phyloP scores from a whole-genome alignment of 2,329 filamentous ascomycete genomes.

The Arthrobotrys entomopaga region DNA sequence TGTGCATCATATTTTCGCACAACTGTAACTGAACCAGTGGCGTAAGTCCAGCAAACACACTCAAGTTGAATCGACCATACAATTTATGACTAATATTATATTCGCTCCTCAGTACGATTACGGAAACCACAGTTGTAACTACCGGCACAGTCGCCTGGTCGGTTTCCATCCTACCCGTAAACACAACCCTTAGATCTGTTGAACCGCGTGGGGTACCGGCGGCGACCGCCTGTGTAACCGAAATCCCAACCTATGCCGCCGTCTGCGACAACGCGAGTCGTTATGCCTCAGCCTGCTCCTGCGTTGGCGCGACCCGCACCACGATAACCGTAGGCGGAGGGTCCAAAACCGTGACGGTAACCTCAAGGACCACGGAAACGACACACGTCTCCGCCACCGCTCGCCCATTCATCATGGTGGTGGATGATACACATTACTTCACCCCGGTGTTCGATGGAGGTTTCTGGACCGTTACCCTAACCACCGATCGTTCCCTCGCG shows the following conservation, averaged over 20 bases:
- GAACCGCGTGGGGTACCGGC: neutral
- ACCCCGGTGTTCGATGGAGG: neutral
- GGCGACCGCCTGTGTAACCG: no score
- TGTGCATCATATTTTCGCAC: neutral
- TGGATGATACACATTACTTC: slow-evolving; percentile 1
- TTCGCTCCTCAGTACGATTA: neutral
- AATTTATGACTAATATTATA: no score
- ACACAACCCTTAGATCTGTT: neutral
- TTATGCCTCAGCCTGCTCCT: neutral
- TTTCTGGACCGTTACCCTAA: neutral
- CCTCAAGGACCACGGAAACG: neutral
- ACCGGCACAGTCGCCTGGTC: neutral
- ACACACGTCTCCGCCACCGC: neutral
- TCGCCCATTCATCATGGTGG: neutral
- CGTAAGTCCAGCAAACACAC: no score
- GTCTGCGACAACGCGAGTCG: neutral
- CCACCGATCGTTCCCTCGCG: neutral
- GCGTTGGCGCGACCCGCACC: neutral
- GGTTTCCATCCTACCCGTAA: neutral
- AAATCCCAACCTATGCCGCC: neutral
- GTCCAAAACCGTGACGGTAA: neutral
- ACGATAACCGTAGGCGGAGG: neutral
- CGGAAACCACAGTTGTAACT: neutral
- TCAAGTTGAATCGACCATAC: no score
- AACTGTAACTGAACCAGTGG: neutral